Base-by-base conservation (phyloP, 805 yeast genomes). In the Metschnikowia lunata region DNA sequence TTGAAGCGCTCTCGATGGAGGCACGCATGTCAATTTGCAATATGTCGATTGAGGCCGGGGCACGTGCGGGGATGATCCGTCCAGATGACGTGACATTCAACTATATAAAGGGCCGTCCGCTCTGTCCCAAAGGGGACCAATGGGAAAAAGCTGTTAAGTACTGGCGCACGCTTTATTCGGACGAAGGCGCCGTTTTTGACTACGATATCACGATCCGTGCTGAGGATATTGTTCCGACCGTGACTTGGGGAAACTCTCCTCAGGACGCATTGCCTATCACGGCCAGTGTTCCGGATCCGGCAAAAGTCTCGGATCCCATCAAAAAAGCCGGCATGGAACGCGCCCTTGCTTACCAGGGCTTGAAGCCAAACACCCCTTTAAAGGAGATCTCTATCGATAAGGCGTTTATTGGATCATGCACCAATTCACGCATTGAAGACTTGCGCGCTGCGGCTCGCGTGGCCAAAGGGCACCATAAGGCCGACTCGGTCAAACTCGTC, bases 171-270 rank as follows among this genome's bases (percentile, higher is more conserved):
- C 75, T 93, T 52, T 79, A 82, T 59, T 75, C 95, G 23, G 99
- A 93, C 62, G 86, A 83, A 47, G 97, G 87, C 59, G 98, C 99
- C 27, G 70, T 76, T 48, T 93, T 90, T 55, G 99, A 93, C 62
- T 69, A 78, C 55, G 96, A 88, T 56, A 83, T 93, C 56, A 71
- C 74, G 36, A 86, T 93, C 63, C 74, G 83, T 53, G 96, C 95
- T 42, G 69, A 75, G 26, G 98, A 91, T 58, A 83, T 93, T 48
- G 80, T 86, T 40, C 99, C 99, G 55, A 93, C 99, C 23, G 88
- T 93, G 50, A 93, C 99, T 26, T 93, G 99, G 99, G 99, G 99
- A 74, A 93, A 93, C 56, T 91, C 98, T 58, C 99, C 99, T 29
- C 98, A 93, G 71, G 99, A 93, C 63, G 98, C 98, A 37, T 74